Conservation (phyloP, 2,329 filamentous ascomycete species). For the Fusarium secorum region DNA sequence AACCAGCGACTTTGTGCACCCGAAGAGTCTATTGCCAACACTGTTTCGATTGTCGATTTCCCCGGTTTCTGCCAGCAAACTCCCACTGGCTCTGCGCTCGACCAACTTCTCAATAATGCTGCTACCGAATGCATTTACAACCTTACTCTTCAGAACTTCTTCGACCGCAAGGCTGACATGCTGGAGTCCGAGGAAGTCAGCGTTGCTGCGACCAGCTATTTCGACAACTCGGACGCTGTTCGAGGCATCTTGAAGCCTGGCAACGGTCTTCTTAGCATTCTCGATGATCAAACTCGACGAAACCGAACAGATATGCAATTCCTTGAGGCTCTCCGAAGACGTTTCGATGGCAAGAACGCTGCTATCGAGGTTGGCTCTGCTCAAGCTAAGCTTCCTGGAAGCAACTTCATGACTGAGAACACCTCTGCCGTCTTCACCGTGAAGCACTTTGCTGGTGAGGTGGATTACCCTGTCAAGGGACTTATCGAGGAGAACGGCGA, state of each 20-base stretch:
- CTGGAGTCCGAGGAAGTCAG: slow-evolving; percentile 93
- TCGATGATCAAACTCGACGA: slow-evolving; percentile 93
- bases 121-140: slow-evolving; percentile 93
- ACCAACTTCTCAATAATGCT: slow-evolving; percentile 94
- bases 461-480: slow-evolving; percentile 89
- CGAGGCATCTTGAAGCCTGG: slow-evolving; percentile 90
- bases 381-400: slow-evolving; percentile 80
- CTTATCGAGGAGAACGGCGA: slow-evolving; percentile 96
- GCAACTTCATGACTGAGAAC: slow-evolving; percentile 89
- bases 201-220: slow-evolving; percentile 92
- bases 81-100: slow-evolving; percentile 83
- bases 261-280: slow-evolving; percentile 90
- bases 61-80: slow-evolving; percentile 89
- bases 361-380: slow-evolving; percentile 82
- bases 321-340: slow-evolving; percentile 87
- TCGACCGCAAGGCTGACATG: slow-evolving; percentile 91
- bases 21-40: slow-evolving; percentile 91
- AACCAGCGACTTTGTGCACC: slow-evolving; percentile 88
- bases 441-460: slow-evolving; percentile 94
- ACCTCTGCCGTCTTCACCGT: slow-evolving; percentile 83
- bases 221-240: slow-evolving; percentile 95
- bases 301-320: slow-evolving; percentile 90
- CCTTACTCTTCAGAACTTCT: slow-evolving; percentile 93
- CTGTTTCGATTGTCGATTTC: slow-evolving; percentile 94
- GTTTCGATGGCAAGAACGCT: slow-evolving; percentile 93